A percentile compares a stretch with the other conserved stretches of the same genome.
These are phyloP conservation scores for Saururus chinensis DNA, from an alignment of 164 flowering plant genomes.

Conservation along the genomic window DNA sequence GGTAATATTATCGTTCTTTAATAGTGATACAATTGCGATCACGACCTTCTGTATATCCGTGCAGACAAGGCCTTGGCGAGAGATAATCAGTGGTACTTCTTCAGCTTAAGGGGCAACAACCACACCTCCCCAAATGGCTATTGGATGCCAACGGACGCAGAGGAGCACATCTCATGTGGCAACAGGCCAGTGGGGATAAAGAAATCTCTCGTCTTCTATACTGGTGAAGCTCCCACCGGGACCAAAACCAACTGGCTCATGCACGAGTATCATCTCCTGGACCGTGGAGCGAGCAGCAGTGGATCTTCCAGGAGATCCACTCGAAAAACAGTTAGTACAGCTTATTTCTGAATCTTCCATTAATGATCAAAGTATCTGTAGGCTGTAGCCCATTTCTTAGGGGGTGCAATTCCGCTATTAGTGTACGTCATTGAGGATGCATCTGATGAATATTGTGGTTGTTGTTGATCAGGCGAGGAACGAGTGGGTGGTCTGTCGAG, in stretches of 20 bases:
- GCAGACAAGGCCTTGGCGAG: conserved; percentile 72
- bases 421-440: too few species aligned
- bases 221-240: conserved; percentile 35
- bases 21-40: too few species aligned
- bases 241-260: conserved; percentile 47
- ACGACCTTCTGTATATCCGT: too few species aligned
- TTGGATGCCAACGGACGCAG: conserved; percentile 53
- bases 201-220: conserved; percentile 30
- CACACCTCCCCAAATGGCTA: conserved; percentile 48
- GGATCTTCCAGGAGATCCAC: conserved; percentile 31
- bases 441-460: too few species aligned
- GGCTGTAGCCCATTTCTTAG: too few species aligned
- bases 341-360: too few species aligned
- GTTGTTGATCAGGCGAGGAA: conserved; percentile 32
- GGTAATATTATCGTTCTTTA: too few species aligned
- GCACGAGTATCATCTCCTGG: conserved; percentile 49
- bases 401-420: too few species aligned
- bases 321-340: conserved; percentile 23
- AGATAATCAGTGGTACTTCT: conserved; percentile 69
- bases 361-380: too few species aligned
- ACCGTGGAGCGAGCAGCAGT: conserved; percentile 17
- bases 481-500: conserved; percentile 65
- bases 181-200: conserved; percentile 35
- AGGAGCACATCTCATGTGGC: conserved; percentile 36
- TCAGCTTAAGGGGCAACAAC: conserved; percentile 45